Conservation (phyloP, 1,139 yeast genomes). For the Suhomyces atakaporum region DNA sequence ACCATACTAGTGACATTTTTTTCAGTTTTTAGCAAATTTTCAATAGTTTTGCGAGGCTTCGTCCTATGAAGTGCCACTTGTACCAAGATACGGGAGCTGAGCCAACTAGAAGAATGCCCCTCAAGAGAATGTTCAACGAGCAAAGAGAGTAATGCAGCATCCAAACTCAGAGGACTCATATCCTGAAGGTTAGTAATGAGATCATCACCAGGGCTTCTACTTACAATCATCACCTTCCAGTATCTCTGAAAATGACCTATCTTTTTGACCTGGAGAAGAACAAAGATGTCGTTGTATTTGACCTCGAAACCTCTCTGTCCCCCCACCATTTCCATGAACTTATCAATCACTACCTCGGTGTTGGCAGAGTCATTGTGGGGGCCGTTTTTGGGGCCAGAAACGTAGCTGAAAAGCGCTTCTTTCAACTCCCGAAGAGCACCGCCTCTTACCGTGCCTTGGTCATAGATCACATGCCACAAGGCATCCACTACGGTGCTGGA, state of each 20-base stretch:
- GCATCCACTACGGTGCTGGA: not conserved
- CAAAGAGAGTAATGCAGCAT: not conserved
- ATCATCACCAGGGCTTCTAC: too few relatives aligned
- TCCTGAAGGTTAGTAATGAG: slow-evolving; percentile 1
- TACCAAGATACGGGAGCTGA: not conserved
- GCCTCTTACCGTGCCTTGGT: not conserved
- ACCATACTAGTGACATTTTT: not conserved
- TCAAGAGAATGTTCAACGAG: not conserved
- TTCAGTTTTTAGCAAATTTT: not conserved
- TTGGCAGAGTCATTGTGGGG: not conserved
- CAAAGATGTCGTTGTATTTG: not conserved
- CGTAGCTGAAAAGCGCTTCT: not conserved
- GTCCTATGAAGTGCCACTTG: not conserved
- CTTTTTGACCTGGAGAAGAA: not conserved
- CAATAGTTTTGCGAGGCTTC: not conserved
- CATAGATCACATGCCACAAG: not conserved
- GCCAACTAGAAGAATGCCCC: slow-evolving; percentile 1
- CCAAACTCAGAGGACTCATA: not conserved
- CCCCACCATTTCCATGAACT: not conserved
- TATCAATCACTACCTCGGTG: not conserved
- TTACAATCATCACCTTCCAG: not conserved
- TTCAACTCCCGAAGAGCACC: not conserved
- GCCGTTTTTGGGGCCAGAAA: too few relatives aligned
- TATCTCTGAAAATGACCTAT: not conserved
- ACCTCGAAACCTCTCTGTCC: not conserved